These are phyloP conservation scores for Aspergillus costaricaensis DNA, from an alignment of 2,329 filamentous ascomycete species.

Conservation along the genomic window DNA sequence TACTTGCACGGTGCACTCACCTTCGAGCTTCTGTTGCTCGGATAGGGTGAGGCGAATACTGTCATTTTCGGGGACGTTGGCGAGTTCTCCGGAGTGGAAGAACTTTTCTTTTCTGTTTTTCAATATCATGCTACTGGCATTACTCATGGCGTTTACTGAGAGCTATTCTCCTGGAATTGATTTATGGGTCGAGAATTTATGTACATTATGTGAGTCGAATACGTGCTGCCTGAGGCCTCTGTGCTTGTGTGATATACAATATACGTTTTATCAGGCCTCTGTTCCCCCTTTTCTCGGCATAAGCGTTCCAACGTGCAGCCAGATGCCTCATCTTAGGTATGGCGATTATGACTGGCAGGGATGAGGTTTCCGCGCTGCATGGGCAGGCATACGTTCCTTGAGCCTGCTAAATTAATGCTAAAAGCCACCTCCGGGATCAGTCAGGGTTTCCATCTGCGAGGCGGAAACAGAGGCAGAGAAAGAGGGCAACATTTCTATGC, in stretches of 20 bases:
- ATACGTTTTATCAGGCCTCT: neutral
- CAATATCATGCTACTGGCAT: constrained; percentile 26
- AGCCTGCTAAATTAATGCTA: neutral
- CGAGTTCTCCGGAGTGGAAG: neutral
- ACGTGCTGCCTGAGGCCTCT: constrained; percentile 13
- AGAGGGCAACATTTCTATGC: neutral
- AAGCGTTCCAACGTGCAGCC: neutral
- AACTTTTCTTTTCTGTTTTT: neutral
- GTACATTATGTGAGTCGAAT: constrained; percentile 23
- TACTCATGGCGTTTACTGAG: constrained; percentile 22
- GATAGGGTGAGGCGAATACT: neutral
- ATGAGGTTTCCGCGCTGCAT: neutral
- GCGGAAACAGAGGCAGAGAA: neutral
- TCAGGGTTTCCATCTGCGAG: neutral
- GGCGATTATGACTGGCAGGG: neutral
- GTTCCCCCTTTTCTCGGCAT: neutral
- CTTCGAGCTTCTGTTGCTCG: neutral
- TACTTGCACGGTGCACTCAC: neutral
- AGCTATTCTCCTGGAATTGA: constrained; percentile 18
- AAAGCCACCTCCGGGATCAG: constrained; percentile 1
- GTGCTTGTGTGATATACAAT: constrained; percentile 9
- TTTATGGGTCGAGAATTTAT: constrained; percentile 18
- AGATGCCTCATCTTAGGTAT: neutral
- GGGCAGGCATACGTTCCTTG: neutral
- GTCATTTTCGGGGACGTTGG: neutral